Evolutionary conservation across 2,329 filamentous ascomycete species (phyloP).

Genomic region (Hymenoscyphus scutula): DNA sequence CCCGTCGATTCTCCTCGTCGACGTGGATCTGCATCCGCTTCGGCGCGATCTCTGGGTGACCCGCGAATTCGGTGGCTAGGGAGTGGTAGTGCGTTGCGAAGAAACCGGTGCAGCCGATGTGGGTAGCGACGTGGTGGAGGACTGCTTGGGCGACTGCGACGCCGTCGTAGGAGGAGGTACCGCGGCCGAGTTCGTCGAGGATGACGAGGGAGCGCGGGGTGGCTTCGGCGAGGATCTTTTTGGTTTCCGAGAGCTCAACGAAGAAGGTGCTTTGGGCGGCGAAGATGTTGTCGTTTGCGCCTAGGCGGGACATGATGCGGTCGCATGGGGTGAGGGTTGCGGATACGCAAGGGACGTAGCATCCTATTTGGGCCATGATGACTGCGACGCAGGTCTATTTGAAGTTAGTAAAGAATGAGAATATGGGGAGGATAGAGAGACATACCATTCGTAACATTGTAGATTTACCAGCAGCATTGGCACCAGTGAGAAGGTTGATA

Average conservation of each 20-base stretch:
- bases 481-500: conserved; percentile 89
- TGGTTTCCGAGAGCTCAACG: conserved; percentile 93
- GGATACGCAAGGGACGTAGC: conserved; percentile 79
- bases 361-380: conserved; percentile 96
- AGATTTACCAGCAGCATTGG: conserved; percentile 96
- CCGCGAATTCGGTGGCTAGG: conserved; percentile 83
- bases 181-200: conserved; percentile 91
- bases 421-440: conserved; percentile 11
- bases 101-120: conserved; percentile 91
- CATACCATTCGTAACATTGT: conserved; percentile 90
- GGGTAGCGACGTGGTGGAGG: conserved; percentile 90
- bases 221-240: conserved; percentile 94
- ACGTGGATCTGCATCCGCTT: conserved; percentile 95
- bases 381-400: conserved; percentile 84
- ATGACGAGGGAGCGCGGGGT: conserved; percentile 94
- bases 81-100: conserved; percentile 98
- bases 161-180: conserved; percentile 93
- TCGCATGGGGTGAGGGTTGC: conserved; percentile 88
- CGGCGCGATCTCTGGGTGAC: conserved; percentile 81
- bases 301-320: conserved; percentile 96
- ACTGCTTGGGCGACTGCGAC: conserved; percentile 96
- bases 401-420: conserved; percentile 19
- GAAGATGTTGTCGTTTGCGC: conserved; percentile 98
- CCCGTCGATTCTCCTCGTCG: conserved; percentile 75
- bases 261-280: conserved; percentile 98